Conservation (phyloP, 257 asterid species). For the Nicotiana paniculata region DNA sequence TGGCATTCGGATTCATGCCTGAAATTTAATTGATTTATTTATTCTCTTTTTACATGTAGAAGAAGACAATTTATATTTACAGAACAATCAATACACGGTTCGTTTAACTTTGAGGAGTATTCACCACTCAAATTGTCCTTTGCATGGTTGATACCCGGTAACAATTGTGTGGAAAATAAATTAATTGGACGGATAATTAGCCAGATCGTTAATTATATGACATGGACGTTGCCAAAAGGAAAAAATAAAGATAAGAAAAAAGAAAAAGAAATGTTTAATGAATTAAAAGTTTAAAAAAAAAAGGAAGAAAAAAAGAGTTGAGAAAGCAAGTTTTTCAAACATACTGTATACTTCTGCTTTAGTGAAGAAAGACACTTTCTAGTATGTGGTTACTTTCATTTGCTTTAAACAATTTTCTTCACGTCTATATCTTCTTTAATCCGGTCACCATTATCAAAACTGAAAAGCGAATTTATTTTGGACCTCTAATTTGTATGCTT, state of each 20-base stretch:
- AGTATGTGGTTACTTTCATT: not conserved
- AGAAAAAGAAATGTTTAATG: not conserved
- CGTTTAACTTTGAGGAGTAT: no score
- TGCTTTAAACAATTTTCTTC: not conserved
- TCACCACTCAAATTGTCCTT: no score
- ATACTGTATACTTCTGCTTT: not conserved
- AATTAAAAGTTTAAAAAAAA: not conserved
- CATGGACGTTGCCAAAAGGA: not conserved
- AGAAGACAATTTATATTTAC: no score
- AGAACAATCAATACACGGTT: no score
- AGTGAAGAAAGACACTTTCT: conserved; percentile 1
- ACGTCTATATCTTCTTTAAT: not conserved
- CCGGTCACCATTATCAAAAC: not conserved
- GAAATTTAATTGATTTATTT: no score
- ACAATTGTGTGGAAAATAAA: no score
- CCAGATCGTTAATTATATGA: not conserved
- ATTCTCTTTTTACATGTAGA: no score
- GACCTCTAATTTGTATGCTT: no score
- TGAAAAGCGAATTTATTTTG: no score
- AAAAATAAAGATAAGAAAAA: not conserved
- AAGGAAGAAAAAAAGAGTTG: not conserved
- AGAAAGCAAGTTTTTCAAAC: not conserved
- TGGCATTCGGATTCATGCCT: no score
- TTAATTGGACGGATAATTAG: not conserved
- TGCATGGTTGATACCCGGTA: no score